A percentile compares a stretch with the other conserved stretches of the same genome.
These are phyloP conservation scores for Populus trichocarpa DNA, from an alignment of 441 rosid species.

Conservation along the genomic window DNA sequence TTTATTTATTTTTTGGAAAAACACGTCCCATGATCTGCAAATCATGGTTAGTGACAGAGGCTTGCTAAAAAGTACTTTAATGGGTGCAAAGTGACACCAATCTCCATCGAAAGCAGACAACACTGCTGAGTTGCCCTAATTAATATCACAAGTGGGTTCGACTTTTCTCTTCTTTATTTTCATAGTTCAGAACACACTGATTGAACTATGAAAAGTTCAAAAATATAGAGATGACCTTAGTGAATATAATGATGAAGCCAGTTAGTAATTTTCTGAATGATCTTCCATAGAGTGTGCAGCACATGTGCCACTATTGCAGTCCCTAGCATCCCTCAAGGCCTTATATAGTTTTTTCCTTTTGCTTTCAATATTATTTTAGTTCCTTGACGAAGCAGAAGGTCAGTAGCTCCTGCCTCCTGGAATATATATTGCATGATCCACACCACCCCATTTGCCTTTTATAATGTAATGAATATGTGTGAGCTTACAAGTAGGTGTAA, in stretches of 20 bases:
- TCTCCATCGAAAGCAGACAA: constrained; percentile 25
- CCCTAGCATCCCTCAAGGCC: neutral
- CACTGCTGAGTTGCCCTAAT: neutral
- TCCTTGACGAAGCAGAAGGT: neutral
- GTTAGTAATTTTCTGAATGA: neutral
- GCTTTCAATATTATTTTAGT: neutral
- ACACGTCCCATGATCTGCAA: neutral
- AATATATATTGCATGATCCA: neutral
- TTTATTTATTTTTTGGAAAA: too few species aligned
- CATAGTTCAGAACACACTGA: neutral
- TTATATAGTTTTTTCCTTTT: neutral
- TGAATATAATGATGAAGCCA: constrained; percentile 22
- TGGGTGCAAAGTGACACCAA: constrained; percentile 4
- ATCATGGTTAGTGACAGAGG: neutral
- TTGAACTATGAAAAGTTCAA: neutral
- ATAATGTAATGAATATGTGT: too few species aligned
- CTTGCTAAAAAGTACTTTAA: neutral
- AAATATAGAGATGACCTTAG: constrained; percentile 11
- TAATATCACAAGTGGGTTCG: neutral
- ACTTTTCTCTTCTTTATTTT: neutral
- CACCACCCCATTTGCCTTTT: neutral
- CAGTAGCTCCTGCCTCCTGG: neutral
- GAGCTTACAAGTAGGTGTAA: too few species aligned
- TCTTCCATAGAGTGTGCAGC: constrained; percentile 11
- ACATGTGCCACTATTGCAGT: constrained; percentile 8